Percentiles rank a stretch among this genome's conserved stretches.
Conservation (phyloP, 2,329 filamentous ascomycete species). For the Aureobasidium zeae region DNA sequence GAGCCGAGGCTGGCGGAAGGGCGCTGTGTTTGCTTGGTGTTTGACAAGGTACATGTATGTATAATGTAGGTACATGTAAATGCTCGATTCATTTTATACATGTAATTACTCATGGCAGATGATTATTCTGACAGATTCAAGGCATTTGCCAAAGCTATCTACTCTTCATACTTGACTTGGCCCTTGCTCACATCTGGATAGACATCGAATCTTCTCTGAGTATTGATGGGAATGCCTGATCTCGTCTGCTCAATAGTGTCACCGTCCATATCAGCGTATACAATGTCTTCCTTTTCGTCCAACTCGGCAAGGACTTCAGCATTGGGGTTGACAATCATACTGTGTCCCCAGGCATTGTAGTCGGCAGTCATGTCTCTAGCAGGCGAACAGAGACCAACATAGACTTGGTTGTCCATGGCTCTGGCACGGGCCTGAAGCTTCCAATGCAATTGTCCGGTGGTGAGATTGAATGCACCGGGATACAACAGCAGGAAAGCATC, state of each 20-base stretch:
- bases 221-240: constrained; percentile 72
- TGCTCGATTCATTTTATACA: too few relatives aligned
- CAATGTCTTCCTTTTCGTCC: constrained; percentile 65
- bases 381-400: constrained; percentile 86
- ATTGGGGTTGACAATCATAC: constrained; percentile 77
- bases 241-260: constrained; percentile 64
- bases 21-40: too few relatives aligned
- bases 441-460: constrained; percentile 90
- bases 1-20: constrained; percentile 11
- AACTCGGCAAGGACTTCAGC: constrained; percentile 72
- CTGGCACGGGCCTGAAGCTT: constrained; percentile 69
- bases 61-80: too few relatives aligned
- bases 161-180: constrained; percentile 29
- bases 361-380: constrained; percentile 66
- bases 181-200: constrained; percentile 80
- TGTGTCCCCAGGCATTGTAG: constrained; percentile 91
- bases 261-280: constrained; percentile 61
- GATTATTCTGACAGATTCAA: too few relatives aligned
- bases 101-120: too few relatives aligned
- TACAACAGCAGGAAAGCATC: constrained; percentile 86
- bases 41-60: too few relatives aligned
- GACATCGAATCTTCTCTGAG: constrained; percentile 85
- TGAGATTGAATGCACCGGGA: constrained; percentile 94
- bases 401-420: constrained; percentile 89
- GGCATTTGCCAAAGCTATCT: constrained; percentile 4